Evolutionary conservation across 805 yeast genomes (phyloP).

Genomic region (Pichia californica): DNA sequence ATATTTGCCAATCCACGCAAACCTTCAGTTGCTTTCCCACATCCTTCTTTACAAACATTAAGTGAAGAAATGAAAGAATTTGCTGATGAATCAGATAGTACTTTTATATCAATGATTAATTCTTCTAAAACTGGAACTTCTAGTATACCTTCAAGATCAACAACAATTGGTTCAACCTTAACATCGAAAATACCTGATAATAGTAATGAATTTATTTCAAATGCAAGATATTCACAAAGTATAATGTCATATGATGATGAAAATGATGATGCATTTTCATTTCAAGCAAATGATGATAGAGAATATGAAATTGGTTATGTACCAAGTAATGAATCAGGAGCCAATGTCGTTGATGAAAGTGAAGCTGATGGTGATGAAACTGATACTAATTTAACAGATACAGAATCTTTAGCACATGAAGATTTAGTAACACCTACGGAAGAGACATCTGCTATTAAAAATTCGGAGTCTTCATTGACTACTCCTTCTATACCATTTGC

Average conservation of each 20-base stretch:
- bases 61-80: conserved; percentile 4
- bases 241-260: conserved; percentile 12
- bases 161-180: conserved; percentile 3
- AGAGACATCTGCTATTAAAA: neutral
- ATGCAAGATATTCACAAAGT: conserved; percentile 11
- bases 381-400: conserved; percentile 4
- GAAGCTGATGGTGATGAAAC: neutral
- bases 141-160: neutral
- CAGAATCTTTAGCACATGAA: neutral
- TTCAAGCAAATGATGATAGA: conserved; percentile 19
- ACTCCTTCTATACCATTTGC: neutral
- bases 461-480: neutral
- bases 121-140: neutral
- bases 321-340: conserved; percentile 4
- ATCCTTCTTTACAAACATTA: conserved; percentile 3
- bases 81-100: neutral
- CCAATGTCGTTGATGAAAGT: neutral
- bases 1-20: conserved; percentile 8
- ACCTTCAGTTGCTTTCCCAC: conserved; percentile 1
- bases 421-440: neutral
- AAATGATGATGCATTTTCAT: conserved; percentile 18
- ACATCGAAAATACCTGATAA: conserved; percentile 5
- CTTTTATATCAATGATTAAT: neutral
- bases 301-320: conserved; percentile 13
- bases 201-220: conserved; percentile 6